Evolutionary conservation across 768 basidiomycete species (phyloP).

Genomic region (Serendipita vermifera): DNA sequence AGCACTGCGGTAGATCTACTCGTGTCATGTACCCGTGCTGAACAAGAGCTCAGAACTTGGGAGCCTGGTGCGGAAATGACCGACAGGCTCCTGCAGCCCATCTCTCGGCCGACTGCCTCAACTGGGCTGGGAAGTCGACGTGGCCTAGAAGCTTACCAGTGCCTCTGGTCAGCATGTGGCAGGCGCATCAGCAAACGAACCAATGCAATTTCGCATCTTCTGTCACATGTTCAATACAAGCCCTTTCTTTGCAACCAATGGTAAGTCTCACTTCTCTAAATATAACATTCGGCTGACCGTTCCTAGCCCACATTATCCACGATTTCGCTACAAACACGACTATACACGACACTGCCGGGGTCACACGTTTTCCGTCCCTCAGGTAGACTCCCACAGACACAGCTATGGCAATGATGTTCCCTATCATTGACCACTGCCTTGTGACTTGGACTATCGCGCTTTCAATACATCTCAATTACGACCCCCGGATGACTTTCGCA

Average conservation of each 20-base stretch:
- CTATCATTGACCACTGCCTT: neutral
- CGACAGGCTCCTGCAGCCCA: neutral
- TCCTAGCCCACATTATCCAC: neutral
- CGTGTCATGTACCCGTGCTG: neutral
- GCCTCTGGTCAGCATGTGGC: constrained; percentile 2
- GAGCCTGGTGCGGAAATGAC: neutral
- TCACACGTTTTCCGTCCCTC: too few relatives aligned
- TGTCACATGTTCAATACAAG: neutral
- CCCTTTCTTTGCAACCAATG: neutral
- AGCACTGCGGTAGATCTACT: too few relatives aligned
- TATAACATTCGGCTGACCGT: neutral
- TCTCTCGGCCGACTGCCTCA: neutral
- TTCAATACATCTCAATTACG: neutral
- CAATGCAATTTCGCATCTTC: neutral
- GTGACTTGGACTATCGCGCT: neutral
- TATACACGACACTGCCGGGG: neutral
- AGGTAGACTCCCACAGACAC: too few relatives aligned
- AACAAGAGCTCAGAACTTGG: neutral
- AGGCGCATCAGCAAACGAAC: neutral
- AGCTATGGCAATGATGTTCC: neutral
- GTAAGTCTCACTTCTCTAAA: neutral
- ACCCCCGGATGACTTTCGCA: neutral
- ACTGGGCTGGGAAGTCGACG: neutral
- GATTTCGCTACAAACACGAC: constrained; percentile 6
- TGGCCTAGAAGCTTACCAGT: neutral